Conservation (phyloP, 2,329 filamentous ascomycete genomes). For the Colletotrichum cordylinicola region DNA sequence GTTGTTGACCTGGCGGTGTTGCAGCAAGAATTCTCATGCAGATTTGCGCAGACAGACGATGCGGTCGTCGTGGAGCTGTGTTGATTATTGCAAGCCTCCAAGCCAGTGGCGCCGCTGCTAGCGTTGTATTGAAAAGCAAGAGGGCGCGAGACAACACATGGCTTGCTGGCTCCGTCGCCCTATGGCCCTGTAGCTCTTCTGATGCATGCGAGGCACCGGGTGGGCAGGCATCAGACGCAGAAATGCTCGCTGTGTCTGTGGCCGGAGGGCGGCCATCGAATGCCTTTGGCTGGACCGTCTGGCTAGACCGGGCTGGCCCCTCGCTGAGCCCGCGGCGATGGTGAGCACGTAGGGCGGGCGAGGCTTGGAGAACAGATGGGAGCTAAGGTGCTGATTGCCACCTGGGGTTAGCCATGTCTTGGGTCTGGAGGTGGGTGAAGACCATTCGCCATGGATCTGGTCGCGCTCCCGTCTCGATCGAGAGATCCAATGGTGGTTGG, state of each 20-base stretch:
- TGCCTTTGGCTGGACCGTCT: background rate
- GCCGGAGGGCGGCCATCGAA: constrained; percentile 2
- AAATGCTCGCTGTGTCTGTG: background rate
- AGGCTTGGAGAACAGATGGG: background rate
- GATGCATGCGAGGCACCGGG: background rate
- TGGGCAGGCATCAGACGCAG: background rate
- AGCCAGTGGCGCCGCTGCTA: constrained; percentile 15
- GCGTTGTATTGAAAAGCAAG: constrained; percentile 12
- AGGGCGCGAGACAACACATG: constrained; percentile 7
- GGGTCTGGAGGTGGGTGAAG: background rate
- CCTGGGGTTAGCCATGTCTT: background rate
- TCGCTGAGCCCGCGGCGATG: background rate
- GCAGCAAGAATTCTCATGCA: background rate
- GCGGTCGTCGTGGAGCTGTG: background rate
- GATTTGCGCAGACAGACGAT: background rate
- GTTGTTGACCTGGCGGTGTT: background rate
- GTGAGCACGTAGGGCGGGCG: constrained; percentile 1
- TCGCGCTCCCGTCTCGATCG: background rate
- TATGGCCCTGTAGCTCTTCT: background rate
- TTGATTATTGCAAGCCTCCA: background rate
- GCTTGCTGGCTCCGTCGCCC: background rate
- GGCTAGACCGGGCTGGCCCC: background rate
- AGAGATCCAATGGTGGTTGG: background rate
- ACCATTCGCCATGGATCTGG: background rate
- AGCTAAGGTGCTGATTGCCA: background rate